These are phyloP conservation scores for Galeopsis tetrahit DNA, from an alignment of 257 asterid species.

Conservation along the genomic window DNA sequence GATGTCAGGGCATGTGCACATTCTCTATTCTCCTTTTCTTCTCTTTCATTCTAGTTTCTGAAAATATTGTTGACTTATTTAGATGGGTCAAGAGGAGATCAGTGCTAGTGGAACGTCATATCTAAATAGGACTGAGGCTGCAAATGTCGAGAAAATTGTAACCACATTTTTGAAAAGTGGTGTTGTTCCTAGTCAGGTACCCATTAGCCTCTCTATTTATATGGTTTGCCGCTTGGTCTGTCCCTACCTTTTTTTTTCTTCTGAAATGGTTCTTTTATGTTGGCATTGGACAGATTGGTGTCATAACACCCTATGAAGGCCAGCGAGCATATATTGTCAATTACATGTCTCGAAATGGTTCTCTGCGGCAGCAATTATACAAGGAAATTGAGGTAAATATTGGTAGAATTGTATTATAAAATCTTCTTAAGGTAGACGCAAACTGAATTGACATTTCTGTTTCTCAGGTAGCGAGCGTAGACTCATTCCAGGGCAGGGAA, in stretches of 20 bases:
- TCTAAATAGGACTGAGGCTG: constrained; percentile 94
- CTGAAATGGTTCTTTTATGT: constrained; percentile 17
- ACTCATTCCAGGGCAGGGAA: constrained; percentile 99
- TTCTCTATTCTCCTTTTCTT: neutral
- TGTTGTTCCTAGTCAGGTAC: constrained; percentile 95
- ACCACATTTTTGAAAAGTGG: constrained; percentile 98
- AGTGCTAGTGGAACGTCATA: constrained; percentile 99
- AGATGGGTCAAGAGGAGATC: constrained; percentile 99
- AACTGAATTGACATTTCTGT: constrained; percentile 27
- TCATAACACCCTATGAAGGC: constrained; percentile 98
- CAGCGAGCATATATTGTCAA: constrained; percentile 98
- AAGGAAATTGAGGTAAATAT: constrained; percentile 90
- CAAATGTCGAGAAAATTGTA: constrained; percentile 94
- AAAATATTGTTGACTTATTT: constrained; percentile 28
- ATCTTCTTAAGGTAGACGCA: neutral
- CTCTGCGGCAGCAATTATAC: constrained; percentile 95
- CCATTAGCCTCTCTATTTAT: constrained; percentile 26
- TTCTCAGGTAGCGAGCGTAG: constrained; percentile 96
- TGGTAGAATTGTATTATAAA: neutral
- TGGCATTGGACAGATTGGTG: constrained; percentile 73
- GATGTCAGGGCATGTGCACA: constrained; percentile 29
- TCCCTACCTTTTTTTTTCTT: constrained; percentile 16
- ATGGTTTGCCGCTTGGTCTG: constrained; percentile 17
- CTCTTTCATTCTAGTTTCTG: constrained; percentile 22
- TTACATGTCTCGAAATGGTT: constrained; percentile 96